These are phyloP conservation scores for Eutreptiella sp. DNA, from an alignment of 208 protist species.

Conservation along the genomic window DNA sequence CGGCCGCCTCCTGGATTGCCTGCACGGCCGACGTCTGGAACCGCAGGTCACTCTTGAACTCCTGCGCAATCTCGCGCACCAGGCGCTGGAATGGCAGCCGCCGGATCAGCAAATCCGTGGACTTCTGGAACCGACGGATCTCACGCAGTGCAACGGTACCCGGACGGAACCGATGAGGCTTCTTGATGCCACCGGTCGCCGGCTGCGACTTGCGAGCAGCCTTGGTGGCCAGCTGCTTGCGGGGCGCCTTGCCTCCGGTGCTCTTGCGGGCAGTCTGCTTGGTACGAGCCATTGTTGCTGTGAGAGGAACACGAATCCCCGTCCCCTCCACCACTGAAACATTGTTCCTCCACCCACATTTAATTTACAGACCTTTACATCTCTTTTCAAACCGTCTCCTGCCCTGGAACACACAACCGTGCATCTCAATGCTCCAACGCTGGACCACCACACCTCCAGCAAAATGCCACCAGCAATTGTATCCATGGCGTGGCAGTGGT, in stretches of 20 bases:
- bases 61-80: conserved; percentile 67
- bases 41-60: conserved; percentile 61
- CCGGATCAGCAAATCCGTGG: conserved; percentile 74
- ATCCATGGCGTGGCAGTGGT: too few relatives aligned
- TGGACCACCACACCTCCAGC: too few relatives aligned
- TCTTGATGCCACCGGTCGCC: conserved; percentile 86
- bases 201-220: conserved; percentile 84
- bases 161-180: conserved; percentile 91
- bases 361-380: too few relatives aligned
- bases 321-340: too few relatives aligned
- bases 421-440: too few relatives aligned
- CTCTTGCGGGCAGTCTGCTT: conserved; percentile 96
- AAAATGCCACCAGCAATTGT: too few relatives aligned
- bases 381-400: too few relatives aligned
- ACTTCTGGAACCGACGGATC: conserved; percentile 82
- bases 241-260: conserved; percentile 95
- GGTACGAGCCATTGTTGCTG: conserved; percentile 95
- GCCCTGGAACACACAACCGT: too few relatives aligned
- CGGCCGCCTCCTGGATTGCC: conserved; percentile 78
- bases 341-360: too few relatives aligned
- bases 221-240: conserved; percentile 93
- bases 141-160: conserved; percentile 95
- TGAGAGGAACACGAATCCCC: too few relatives aligned
- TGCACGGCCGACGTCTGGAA: conserved; percentile 72
- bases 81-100: conserved; percentile 77